A percentile compares a stretch with the other conserved stretches of the same genome.
Conservation (phyloP, 2,329 filamentous ascomycete genomes). For the Botrytis sinoallii region DNA sequence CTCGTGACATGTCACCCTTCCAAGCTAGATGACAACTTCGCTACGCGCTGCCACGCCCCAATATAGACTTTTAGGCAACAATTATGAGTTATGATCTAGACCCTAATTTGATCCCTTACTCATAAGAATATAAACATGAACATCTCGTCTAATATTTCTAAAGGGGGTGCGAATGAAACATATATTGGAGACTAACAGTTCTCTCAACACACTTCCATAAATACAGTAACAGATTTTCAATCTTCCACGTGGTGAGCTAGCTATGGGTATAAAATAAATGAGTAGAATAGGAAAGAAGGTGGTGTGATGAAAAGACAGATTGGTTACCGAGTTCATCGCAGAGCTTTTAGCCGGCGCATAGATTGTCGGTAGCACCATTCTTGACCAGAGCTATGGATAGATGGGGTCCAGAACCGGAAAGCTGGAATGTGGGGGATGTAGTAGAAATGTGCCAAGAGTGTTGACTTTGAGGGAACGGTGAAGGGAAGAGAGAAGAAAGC, state of each 20-base stretch:
- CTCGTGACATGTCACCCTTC: background rate
- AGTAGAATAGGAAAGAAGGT: background rate
- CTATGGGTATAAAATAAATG: background rate
- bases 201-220: background rate
- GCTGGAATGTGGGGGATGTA: background rate
- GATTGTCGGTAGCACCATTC: background rate
- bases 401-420: background rate
- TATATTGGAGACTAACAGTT: no score
- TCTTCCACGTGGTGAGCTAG: background rate
- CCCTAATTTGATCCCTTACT: fast-evolving
- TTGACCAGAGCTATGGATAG: background rate
- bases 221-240: background rate
- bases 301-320: background rate
- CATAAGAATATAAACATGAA: no score
- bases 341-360: background rate
- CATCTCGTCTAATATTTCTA: background rate
- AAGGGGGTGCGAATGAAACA: background rate
- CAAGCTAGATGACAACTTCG: background rate
- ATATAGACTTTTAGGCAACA: background rate
- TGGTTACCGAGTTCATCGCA: background rate
- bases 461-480: background rate
- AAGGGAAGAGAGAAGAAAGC: background rate
- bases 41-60: background rate
- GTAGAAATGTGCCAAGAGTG: background rate
- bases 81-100: background rate